Conservation (phyloP, 2,329 filamentous ascomycete genomes). For the Penicillium carneum region DNA sequence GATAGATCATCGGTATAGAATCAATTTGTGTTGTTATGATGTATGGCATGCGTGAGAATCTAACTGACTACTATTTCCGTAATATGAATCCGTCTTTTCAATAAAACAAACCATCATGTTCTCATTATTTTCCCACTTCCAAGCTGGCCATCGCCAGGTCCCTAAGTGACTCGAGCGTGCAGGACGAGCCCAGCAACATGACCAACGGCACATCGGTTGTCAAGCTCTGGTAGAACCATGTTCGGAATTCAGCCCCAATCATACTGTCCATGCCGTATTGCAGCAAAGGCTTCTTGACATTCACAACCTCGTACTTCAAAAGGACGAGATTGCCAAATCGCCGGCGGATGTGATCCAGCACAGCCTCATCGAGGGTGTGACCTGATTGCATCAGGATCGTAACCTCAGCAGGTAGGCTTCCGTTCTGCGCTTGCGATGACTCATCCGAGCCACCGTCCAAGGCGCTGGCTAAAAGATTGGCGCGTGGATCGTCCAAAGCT, state of each 20-base stretch:
- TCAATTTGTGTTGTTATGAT: no score
- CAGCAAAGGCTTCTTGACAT: neutral
- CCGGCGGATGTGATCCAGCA: neutral
- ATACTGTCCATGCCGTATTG: neutral
- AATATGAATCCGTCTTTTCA: no score
- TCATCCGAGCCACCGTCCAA: neutral
- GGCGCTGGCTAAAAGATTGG: neutral
- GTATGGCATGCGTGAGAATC: no score
- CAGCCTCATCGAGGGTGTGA: neutral
- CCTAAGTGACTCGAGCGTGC: neutral
- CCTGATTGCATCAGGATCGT: neutral
- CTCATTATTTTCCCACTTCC: neutral
- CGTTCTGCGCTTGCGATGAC: neutral
- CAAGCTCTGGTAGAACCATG: neutral
- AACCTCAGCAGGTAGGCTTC: neutral
- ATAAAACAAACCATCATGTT: no score
- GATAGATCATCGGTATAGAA: no score
- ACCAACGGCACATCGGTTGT: neutral
- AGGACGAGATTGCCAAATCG: neutral
- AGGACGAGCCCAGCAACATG: neutral
- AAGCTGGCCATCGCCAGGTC: neutral
- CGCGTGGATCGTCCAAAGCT: neutral
- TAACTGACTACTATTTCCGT: no score
- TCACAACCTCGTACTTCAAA: neutral
- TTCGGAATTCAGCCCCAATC: neutral